Evolutionary conservation across 805 yeast species (phyloP), one percentile per base, ranked within the genome.

Genomic region (Yamadazyma laniorum): DNA sequence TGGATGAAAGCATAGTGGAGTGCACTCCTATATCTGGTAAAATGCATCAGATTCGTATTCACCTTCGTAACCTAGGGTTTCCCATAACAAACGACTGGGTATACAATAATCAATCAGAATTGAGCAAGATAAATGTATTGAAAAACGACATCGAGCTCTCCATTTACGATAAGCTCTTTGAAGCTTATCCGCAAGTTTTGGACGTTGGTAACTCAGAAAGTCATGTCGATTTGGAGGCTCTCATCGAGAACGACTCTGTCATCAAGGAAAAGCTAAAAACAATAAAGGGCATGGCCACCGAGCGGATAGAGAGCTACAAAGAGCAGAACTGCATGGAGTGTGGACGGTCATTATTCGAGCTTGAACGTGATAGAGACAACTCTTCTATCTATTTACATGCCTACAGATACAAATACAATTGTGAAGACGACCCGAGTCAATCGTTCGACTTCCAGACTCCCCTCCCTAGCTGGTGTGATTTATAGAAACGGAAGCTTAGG

Each of bases 1-100:
- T 45, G 9, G 39, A 65, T 40, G 58, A 74, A 39, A 72, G 77
- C 45, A 52, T 77, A 1, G 76, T 77, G 1, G 39, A 50, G 39
- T 77, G 82, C 45, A 52, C 51, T 29, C 81, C 82, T 0, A 42
- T 70, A 5, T 72, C 80, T 1, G 82, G 82, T 0, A 61, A 72
- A 43, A 74, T 74, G 53, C 82, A 77, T 53, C 82, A 77, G 51
- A 75, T 77, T 18, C 57, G 82, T 9, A 74, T 77, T 4, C 82
- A 77, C 51, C 53, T 77, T 9, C 52, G 79, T 16, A 70, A 74
- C 44, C 34, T 76, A 43, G 97, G 97, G 0, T 75, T 69, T 53
- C 96, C 98, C 0, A 91, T 91, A 32, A 88, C 85, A 3, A 90
- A 91, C 56, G 99, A 91, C 58, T 56, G 53, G 18, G 49, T 58